Evolutionary conservation across 352 stramenopile species (phyloP).

Genomic region (Phytophthora vignae): DNA sequence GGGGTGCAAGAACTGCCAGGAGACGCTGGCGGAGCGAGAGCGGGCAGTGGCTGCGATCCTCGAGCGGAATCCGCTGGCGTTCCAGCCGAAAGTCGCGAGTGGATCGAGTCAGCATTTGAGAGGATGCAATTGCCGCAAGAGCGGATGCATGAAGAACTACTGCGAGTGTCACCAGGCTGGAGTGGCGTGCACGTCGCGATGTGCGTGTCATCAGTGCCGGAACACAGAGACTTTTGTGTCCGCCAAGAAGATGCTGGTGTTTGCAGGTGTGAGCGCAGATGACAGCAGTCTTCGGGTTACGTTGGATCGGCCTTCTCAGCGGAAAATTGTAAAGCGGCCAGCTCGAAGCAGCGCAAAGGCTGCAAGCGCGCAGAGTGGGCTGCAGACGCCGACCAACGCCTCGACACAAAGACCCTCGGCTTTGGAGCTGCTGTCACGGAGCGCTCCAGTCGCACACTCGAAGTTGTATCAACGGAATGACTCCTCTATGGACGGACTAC

Average conservation of each 20-base stretch:
- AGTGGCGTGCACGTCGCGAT: conserved; percentile 82
- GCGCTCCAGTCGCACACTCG: conserved; percentile 42
- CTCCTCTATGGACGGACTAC: conserved; percentile 16
- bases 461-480: conserved; percentile 16
- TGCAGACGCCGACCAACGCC: conserved; percentile 33
- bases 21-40: conserved; percentile 70
- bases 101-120: conserved; percentile 88
- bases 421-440: conserved; percentile 69
- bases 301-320: conserved; percentile 23
- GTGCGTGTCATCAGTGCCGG: conserved; percentile 82
- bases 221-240: conserved; percentile 78
- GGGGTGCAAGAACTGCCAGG: conserved; percentile 78
- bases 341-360: conserved; percentile 6
- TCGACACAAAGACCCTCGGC: conserved; percentile 39
- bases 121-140: conserved; percentile 97
- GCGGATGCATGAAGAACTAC: conserved; percentile 97
- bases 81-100: conserved; percentile 94
- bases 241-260: conserved; percentile 75
- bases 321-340: conserved; percentile 34
- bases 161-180: conserved; percentile 96
- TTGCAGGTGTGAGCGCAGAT: conserved; percentile 40
- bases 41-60: conserved; percentile 91
- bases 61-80: conserved; percentile 93
- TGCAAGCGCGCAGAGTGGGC: conserved; percentile 1
- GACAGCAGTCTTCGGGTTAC: conserved; percentile 18